These are phyloP conservation scores for Phellopilus nigrolimitatus DNA, from an alignment of 1,284 basidiomycete genomes.

Conservation along the genomic window DNA sequence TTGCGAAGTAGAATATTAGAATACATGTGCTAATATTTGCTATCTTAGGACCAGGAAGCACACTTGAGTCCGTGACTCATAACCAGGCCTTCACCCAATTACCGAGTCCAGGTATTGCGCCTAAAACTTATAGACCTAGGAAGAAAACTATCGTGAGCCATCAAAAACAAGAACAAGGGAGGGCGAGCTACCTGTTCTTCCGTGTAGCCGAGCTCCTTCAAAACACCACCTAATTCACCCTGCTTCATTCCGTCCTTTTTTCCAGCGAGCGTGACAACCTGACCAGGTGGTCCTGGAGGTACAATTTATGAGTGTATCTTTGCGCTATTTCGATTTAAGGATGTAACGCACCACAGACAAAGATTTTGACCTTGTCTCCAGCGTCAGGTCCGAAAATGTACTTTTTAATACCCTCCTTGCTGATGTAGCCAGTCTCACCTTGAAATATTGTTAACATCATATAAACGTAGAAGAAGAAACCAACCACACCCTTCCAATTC, in stretches of 20 bases:
- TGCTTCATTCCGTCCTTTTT: conserved; percentile 79
- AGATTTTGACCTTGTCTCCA: conserved; percentile 82
- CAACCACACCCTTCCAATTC: conserved; percentile 62
- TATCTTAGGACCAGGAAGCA: too few species aligned
- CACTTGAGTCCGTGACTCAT: too few species aligned
- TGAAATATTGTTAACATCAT: conserved; percentile 3
- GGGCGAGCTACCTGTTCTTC: conserved; percentile 63
- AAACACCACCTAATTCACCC: conserved; percentile 75
- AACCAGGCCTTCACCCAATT: too few species aligned
- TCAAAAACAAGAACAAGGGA: background rate
- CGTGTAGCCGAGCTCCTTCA: conserved; percentile 86
- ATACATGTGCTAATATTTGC: too few species aligned
- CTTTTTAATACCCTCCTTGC: conserved; percentile 65
- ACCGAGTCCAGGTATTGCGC: conserved; percentile 18
- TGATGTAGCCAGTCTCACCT: conserved; percentile 72
- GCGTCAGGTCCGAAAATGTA: conserved; percentile 65
- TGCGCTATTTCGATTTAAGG: background rate
- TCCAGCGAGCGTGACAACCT: conserved; percentile 76
- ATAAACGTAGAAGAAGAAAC: conserved; percentile 18
- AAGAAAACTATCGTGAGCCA: background rate
- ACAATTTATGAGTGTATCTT: background rate
- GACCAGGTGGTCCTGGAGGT: conserved; percentile 73
- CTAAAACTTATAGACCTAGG: conserved; percentile 57
- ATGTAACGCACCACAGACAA: conserved; percentile 67
- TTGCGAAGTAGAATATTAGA: too few species aligned